These are phyloP conservation scores for Artomyces pyxidatus DNA, from an alignment of 768 basidiomycete species.

Conservation along the genomic window DNA sequence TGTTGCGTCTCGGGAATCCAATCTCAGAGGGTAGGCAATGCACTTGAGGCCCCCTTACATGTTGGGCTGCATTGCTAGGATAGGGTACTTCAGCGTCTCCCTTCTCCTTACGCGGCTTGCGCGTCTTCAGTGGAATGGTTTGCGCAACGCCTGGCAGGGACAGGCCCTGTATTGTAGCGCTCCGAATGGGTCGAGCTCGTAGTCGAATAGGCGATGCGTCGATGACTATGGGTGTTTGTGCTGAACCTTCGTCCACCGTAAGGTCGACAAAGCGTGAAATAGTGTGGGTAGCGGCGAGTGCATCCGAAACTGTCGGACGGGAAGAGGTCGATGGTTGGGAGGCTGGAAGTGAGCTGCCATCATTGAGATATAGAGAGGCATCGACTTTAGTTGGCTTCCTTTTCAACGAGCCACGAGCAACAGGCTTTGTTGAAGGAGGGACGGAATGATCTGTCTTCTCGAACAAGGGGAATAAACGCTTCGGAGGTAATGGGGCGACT, in stretches of 20 bases:
- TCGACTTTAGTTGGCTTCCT: too few relatives aligned
- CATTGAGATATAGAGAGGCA: too few relatives aligned
- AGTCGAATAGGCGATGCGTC: conserved; percentile 8
- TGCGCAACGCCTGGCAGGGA: not conserved
- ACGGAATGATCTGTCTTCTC: too few relatives aligned
- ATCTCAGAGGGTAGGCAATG: not conserved
- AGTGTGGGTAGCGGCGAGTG: not conserved
- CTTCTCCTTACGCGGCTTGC: not conserved
- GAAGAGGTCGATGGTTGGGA: not conserved
- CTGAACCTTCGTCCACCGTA: conserved; percentile 8
- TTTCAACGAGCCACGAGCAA: too few relatives aligned
- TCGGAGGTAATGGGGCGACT: not conserved
- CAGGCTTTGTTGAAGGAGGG: too few relatives aligned
- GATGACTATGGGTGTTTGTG: conserved; percentile 6
- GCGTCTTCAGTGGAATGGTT: not conserved
- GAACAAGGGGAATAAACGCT: not conserved
- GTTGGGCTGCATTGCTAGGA: conserved; percentile 8
- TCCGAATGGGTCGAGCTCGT: not conserved
- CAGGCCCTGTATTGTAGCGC: not conserved
- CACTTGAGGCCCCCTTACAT: conserved; percentile 7
- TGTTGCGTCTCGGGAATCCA: not conserved
- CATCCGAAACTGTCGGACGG: not conserved
- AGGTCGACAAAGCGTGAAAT: conserved; percentile 9
- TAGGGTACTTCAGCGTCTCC: conserved; percentile 2
- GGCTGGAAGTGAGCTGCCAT: not conserved